Conservation (phyloP, 1,284 basidiomycete species). For the Apiotrichum veenhuisii region DNA sequence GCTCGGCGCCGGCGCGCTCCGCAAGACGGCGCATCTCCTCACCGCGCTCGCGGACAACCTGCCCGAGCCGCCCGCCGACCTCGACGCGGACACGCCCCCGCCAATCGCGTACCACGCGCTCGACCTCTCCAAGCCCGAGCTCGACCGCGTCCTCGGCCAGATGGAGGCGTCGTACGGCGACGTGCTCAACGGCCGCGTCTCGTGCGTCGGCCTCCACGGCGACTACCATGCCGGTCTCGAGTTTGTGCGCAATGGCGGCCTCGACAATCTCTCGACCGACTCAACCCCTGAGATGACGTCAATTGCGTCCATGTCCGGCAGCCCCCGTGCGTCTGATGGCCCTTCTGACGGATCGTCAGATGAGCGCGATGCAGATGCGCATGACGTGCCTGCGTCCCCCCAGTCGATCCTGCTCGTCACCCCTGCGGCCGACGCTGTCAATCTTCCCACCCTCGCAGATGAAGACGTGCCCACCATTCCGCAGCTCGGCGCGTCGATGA, state of each 20-base stretch:
- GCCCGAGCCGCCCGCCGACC: slow-evolving; percentile 28
- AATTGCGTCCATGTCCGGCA: background rate
- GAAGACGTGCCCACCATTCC: slow-evolving; percentile 7
- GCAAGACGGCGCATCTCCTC: slow-evolving; percentile 87
- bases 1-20: slow-evolving; percentile 79
- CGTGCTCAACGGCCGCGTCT: slow-evolving; percentile 65
- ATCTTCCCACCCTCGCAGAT: slow-evolving; percentile 3
- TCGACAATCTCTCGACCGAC: slow-evolving; percentile 23
- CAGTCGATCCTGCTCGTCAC: slow-evolving; percentile 21
- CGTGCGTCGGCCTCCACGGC: slow-evolving; percentile 77
- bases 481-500: background rate
- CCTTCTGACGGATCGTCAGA: background rate
- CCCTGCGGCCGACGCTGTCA: slow-evolving; percentile 16
- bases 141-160: slow-evolving; percentile 72
- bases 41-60: slow-evolving; percentile 60
- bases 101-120: slow-evolving; percentile 86
- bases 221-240: slow-evolving; percentile 77
- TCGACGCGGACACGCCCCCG: slow-evolving; percentile 39
- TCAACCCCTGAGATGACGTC: slow-evolving; percentile 6
- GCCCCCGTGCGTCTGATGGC: background rate
- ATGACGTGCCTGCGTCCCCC: slow-evolving; percentile 9
- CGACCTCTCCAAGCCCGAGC: slow-evolving; percentile 82
- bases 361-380: background rate
- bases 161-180: slow-evolving; percentile 65
- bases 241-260: slow-evolving; percentile 52